Base-by-base conservation (phyloP, 805 yeast species). In the Geotrichum ghanense region DNA sequence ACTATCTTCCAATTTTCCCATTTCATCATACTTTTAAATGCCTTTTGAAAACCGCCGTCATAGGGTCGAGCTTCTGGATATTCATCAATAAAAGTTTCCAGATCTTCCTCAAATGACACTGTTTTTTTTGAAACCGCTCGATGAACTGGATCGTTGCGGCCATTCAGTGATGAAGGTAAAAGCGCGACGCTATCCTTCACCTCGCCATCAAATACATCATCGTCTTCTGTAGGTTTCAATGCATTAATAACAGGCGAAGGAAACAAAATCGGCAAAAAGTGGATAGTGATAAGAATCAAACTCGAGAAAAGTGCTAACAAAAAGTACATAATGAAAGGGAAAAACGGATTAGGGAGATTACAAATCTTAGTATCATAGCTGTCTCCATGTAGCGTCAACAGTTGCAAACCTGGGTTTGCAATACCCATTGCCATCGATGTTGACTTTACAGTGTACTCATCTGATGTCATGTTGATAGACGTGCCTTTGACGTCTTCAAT, bases 371-470 rank as follows among this genome's bases (percentile, higher is more conserved):
- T 61, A 7, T 51, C 49, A 45, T 47, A 53, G 2, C 50, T 22
- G 6, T 35, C 35, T 16, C n/a, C 27, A 7, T 34, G 40, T 19
- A 92, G 68, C 0, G 95, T 78, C 3, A 92, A 63, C 44, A 92
- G 62, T 60, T 92, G 96, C 41, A 88, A 75, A 0, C 95, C 97
- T 0, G 99, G 99, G 45, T 71, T 69, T 45, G 70, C 64, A 23
- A 92, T 79, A 0, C 97, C 97, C 79, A 86, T 84, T 20, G 95
- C 89, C 95, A 92, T 84, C 12, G 96, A 82, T 45, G 83, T 78
- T 2, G 95, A 78, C 62, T 92, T 92, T 23, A 89, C 88, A 0
- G 96, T 86, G 52, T 83, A 78, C 61, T 92, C 98, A 45, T 80
- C 81, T 2, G 77, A 70, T 2, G 52, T 55, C 34, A 53, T 50